phyloP scores from a whole-genome alignment of 768 basidiomycete species.

The Fomitopsis pulvina region DNA sequence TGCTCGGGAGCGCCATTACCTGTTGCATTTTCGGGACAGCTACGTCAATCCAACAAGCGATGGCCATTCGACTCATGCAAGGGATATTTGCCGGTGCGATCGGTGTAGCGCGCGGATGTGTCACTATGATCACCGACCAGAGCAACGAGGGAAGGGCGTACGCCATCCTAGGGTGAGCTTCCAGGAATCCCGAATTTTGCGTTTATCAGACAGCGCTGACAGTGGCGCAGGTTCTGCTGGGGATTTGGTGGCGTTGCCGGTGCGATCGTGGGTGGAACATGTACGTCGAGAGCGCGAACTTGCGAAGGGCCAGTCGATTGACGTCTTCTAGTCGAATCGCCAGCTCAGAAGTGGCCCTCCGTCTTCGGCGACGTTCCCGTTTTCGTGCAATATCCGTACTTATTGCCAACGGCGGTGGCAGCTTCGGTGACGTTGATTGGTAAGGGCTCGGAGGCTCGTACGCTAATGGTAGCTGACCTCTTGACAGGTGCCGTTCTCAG shows the following conservation, averaged over 20 bases:
- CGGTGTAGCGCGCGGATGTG: slow-evolving; percentile 87
- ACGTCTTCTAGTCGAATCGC: slow-evolving; percentile 59
- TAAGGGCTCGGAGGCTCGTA: slow-evolving; percentile 17
- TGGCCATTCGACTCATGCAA: slow-evolving; percentile 81
- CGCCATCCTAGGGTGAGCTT: slow-evolving; percentile 73
- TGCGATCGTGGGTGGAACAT: slow-evolving; percentile 77
- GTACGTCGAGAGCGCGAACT: slow-evolving; percentile 37
- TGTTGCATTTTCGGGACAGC: slow-evolving; percentile 76
- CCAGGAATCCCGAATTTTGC: not conserved
- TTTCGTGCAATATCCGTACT: slow-evolving; percentile 81
- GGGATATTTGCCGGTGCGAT: slow-evolving; percentile 92
- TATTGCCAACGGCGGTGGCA: slow-evolving; percentile 80
- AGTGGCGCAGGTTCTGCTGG: slow-evolving; percentile 72
- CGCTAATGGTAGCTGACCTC: not conserved
- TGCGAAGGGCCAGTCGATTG: slow-evolving; percentile 9
- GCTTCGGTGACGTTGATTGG: slow-evolving; percentile 69
- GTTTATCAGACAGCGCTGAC: not conserved
- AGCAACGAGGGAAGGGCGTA: slow-evolving; percentile 95
- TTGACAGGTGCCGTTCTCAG: slow-evolving; percentile 73
- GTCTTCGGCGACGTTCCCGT: slow-evolving; percentile 59
- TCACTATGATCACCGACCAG: slow-evolving; percentile 81
- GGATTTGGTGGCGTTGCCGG: slow-evolving; percentile 93
- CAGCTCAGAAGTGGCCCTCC: slow-evolving; percentile 80
- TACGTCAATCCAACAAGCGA: slow-evolving; percentile 69
- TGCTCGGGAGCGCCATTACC: slow-evolving; percentile 80